phyloP scores from a whole-genome alignment of 148 eudicot species.

The Linanthus parryae region DNA sequence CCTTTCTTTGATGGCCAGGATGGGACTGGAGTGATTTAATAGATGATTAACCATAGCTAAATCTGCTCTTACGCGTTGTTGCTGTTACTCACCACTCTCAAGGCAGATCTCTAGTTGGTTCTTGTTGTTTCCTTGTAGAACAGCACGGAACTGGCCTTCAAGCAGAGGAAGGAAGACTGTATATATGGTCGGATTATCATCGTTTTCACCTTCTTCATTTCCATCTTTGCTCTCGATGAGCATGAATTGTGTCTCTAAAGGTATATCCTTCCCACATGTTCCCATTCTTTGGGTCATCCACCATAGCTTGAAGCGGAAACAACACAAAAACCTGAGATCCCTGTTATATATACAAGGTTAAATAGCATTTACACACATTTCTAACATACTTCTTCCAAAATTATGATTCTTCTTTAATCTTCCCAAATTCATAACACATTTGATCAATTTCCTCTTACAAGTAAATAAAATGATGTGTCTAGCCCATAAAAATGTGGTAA shows the following conservation, averaged over 20 bases:
- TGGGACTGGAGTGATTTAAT: constrained; percentile 18
- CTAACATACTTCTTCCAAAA: too few species aligned
- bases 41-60: constrained; percentile 7
- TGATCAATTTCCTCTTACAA: too few species aligned
- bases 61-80: constrained; percentile 2
- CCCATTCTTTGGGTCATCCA: constrained; percentile 99
- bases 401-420: too few species aligned
- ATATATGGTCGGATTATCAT: constrained; percentile 55
- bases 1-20: constrained; percentile 11
- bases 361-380: too few species aligned
- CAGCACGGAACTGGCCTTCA: constrained; percentile 92
- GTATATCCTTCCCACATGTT: constrained; percentile 71
- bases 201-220: constrained; percentile 42
- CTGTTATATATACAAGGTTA: constrained; percentile 28
- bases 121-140: constrained; percentile 84
- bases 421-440: too few species aligned
- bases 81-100: constrained; percentile 87
- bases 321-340: constrained; percentile 80
- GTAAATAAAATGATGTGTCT: too few species aligned
- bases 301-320: constrained; percentile 95
- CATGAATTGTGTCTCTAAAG: constrained; percentile 91
- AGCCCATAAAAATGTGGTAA: too few species aligned
- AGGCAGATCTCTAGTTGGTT: constrained; percentile 88
- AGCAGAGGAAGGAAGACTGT: constrained; percentile 88
- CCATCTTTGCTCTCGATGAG: constrained; percentile 70